Evolutionary conservation across 177 flowering plant genomes (phyloP).

Genomic region (Vitis hybrid): DNA sequence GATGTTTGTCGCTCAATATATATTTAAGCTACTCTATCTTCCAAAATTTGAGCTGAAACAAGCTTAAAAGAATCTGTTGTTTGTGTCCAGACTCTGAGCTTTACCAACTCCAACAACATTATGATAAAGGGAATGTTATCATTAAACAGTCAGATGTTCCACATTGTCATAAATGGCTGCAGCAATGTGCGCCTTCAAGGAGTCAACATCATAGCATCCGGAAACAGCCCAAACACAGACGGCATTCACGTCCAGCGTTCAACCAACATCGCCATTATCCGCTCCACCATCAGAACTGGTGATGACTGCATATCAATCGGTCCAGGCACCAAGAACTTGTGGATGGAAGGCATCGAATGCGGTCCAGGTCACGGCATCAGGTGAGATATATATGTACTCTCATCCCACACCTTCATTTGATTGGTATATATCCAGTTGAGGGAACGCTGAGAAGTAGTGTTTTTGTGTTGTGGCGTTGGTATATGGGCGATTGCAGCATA

Average conservation of each 20-base stretch:
- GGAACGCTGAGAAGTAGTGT: no score
- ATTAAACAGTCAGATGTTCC: conserved; percentile 15
- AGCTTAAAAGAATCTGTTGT: no score
- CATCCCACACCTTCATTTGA: no score
- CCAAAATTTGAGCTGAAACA: no score
- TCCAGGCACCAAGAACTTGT: conserved; percentile 11
- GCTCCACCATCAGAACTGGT: conserved; percentile 13
- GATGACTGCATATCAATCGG: conserved; percentile 25
- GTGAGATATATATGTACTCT: not conserved
- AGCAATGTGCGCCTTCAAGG: conserved; percentile 11
- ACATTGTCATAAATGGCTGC: conserved; percentile 18
- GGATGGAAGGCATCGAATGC: conserved; percentile 9
- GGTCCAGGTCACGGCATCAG: conserved; percentile 29
- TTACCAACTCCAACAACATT: conserved; percentile 3
- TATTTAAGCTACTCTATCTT: no score
- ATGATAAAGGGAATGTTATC: conserved; percentile 12
- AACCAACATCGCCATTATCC: conserved; percentile 4
- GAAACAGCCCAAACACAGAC: conserved; percentile 24
- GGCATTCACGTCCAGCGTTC: conserved; percentile 22
- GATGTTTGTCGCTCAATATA: no score
- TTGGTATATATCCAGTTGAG: no score
- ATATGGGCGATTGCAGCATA: conserved; percentile 32
- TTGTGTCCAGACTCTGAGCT: not conserved
- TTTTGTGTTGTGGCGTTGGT: no score
- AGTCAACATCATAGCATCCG: conserved; percentile 11